Conservation (phyloP, 306 rosid species). For the Pyrus communis region DNA sequence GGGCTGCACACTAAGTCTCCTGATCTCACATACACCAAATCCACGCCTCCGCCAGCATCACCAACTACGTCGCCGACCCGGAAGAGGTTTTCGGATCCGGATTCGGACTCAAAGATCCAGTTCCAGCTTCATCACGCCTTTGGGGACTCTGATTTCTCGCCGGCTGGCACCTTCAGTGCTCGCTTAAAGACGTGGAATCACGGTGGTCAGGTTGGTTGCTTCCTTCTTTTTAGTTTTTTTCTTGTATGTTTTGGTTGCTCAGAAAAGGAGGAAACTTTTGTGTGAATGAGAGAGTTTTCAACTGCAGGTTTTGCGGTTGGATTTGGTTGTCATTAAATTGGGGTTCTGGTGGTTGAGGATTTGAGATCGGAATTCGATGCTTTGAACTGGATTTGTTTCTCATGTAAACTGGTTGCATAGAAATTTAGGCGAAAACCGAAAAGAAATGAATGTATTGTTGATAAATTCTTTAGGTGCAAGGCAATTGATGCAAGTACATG, state of each 20-base stretch:
- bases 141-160: constrained; percentile 70
- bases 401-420: neutral
- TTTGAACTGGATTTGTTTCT: neutral
- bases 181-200: constrained; percentile 88
- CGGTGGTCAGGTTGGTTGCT: constrained; percentile 65
- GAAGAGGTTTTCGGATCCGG: constrained; percentile 63
- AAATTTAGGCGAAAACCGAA: neutral
- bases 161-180: constrained; percentile 83
- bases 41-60: constrained; percentile 15
- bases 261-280: neutral
- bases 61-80: constrained; percentile 30
- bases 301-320: neutral
- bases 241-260: neutral
- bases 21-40: constrained; percentile 22
- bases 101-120: constrained; percentile 89
- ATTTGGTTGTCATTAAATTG: neutral
- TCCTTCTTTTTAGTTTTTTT: neutral
- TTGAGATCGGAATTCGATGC: neutral
- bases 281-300: neutral
- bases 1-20: constrained; percentile 32
- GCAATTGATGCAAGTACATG: neutral
- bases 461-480: neutral
- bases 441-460: neutral
- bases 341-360: neutral
- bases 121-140: constrained; percentile 81